Base-by-base conservation (phyloP, 2,329 filamentous ascomycete species). In the Cladophialophora bantiana region DNA sequence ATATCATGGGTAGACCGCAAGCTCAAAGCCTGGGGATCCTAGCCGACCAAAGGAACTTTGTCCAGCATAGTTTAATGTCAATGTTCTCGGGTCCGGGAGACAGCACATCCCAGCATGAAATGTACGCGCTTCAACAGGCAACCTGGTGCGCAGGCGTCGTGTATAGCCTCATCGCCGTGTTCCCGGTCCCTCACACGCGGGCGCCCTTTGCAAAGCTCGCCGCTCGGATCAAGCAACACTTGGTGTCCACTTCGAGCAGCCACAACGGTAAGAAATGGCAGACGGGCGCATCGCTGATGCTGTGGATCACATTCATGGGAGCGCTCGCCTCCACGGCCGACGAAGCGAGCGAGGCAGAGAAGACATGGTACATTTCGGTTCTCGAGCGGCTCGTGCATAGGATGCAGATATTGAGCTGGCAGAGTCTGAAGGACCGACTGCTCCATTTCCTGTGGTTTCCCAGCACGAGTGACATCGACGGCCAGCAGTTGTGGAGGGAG, bases 251-350 rank as follows among this genome's bases (percentile, higher is more conserved):
- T 34, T 61, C 59, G 45, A 50, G 45, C 18, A n/a, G 34, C 26
- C 36, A 54, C 7, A 45, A 55, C 34, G 18, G 45, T 15, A 38
- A 26, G 20, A 42, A n/a, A 53, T 67, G 60, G 60, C 32, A 56
- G 32, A 36, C 48, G 34, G 36, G 42, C n/a, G 18, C 60, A 7
- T 70, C 69, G 34, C 66, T 74, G 18, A 67, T 80, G 2, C 59
- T 80, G 9, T 81, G 79, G 79, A 70, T 77, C 6, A 66, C 79
- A 7, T 72, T 73, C 0, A 71, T 81, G 4, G 78, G 78, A 2
- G 78, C 76, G 5, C 78, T 81, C 26, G 77, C 78, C 1, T 48
- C 70, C 68, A 1, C 68, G 53, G 59, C 71, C 0, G 71, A 77
- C 20, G 73, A 76, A 9, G 54, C 20, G 9, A 61, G 42, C 34